Conservation (phyloP, 495 filamentous ascomycete genomes). For the Aspergillus nidulans region DNA sequence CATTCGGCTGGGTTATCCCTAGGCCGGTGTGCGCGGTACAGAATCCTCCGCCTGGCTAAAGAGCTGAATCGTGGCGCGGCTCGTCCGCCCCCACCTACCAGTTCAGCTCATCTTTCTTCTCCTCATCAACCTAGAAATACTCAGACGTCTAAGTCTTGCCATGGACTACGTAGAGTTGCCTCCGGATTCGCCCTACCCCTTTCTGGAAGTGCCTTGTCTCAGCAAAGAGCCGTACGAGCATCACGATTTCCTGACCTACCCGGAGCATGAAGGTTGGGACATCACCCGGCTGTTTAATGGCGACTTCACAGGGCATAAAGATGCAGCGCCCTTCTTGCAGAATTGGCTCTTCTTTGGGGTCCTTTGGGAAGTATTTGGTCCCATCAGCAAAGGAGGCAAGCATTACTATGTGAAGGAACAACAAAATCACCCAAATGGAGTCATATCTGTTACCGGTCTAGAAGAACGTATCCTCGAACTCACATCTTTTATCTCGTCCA, state of each 20-base stretch:
- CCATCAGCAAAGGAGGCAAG: background rate
- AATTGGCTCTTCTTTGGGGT: conserved; percentile 6
- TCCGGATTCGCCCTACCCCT: background rate
- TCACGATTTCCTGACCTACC: background rate
- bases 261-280: conserved; percentile 2
- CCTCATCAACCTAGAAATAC: background rate
- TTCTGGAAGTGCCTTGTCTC: background rate
- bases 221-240: background rate
- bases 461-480: conserved; percentile 1
- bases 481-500: background rate
- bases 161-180: conserved; percentile 4
- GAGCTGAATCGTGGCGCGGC: background rate
- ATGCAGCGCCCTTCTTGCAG: background rate
- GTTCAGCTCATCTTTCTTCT: background rate
- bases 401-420: background rate
- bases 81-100: background rate
- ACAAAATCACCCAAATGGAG: background rate
- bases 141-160: background rate
- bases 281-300: background rate
- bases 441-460: background rate
- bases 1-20: too few species aligned
- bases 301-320: background rate
- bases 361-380: conserved; percentile 4
- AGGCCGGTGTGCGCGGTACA: too few species aligned
- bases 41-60: too few species aligned